Evolutionary conservation across 371 early-diverging fungal genomes (phyloP), one percentile per base, ranked within the genome.

Genomic region (Rhizopus delemar): DNA sequence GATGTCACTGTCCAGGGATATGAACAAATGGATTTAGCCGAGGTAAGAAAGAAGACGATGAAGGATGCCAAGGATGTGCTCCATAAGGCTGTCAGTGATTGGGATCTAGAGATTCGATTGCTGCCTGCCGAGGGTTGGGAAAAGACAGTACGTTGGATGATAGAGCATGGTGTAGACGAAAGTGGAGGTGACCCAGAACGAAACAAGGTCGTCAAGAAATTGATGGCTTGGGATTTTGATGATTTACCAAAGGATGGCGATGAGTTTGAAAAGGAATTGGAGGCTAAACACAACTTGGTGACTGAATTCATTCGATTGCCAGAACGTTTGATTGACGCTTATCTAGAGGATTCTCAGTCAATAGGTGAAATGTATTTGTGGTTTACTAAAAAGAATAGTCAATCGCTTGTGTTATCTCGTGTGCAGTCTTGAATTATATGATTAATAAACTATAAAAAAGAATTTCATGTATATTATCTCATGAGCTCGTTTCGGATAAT

Each of bases 321-420:
- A 3, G 51, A 53, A 16, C 43, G 62, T 16, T 41, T 71, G 28
- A 65, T 78, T 31, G 74, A 78, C 29, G 55, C 41, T 1, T 78
- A 69, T 51, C 59, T 78, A 43, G 75, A 78, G 3, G 53, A 50
- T 15, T 57, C 71, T 28, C 49, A 70, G 16, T 41, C 45, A 5
- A 78, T 78, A 62, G 78, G 78, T 36, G 78, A 78, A 60, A 71
- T 78, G 74, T 78, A 78, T 51, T 60, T 78, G 28, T 78, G 78
- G 78, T 70, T 78, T 29, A 73, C 65, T 39, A 75, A 75, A 43
- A 67, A 68, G 28, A 56, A 58, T 15, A 64, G 68, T 34, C 56
- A 59, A 49, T 41, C 62, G 0, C 57, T 65, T 12, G 60, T 71
- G 22, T 22, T 22, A 22, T 22, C 22, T 22, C 22, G 22, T 22